These are phyloP conservation scores for Allantophomopsis cytisporea DNA, from an alignment of 2,329 filamentous ascomycete species.

Conservation along the genomic window DNA sequence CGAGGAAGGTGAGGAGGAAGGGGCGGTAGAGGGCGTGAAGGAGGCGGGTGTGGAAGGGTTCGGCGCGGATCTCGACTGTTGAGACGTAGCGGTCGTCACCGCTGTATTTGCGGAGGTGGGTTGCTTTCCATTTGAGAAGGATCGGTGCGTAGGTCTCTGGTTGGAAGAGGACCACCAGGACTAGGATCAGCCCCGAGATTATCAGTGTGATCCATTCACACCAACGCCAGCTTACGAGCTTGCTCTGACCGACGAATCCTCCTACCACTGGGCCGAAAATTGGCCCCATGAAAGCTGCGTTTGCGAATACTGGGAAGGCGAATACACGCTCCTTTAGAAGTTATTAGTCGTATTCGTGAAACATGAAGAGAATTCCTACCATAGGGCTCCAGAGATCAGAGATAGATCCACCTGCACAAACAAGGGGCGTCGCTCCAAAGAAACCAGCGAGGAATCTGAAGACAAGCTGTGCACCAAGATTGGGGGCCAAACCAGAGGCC, in stretches of 20 bases:
- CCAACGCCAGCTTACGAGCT: slow-evolving; percentile 49
- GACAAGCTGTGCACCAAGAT: slow-evolving; percentile 9
- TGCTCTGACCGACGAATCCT: slow-evolving; percentile 46
- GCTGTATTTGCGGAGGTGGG: slow-evolving; percentile 31
- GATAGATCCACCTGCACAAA: slow-evolving; percentile 11
- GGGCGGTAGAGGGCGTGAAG: slow-evolving; percentile 11
- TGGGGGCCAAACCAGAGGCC: slow-evolving; percentile 19
- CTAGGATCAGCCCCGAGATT: slow-evolving; percentile 47
- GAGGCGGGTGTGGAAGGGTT: slow-evolving; percentile 30
- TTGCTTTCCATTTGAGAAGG: slow-evolving; percentile 34
- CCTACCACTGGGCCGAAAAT: slow-evolving; percentile 19
- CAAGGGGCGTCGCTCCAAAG: slow-evolving; percentile 12
- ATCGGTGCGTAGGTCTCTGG: slow-evolving; percentile 46
- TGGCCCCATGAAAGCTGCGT: slow-evolving; percentile 3
- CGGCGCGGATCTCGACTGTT: background rate
- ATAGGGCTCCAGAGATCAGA: slow-evolving; percentile 10
- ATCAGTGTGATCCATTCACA: slow-evolving; percentile 46
- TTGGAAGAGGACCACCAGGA: slow-evolving; percentile 31
- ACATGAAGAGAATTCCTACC: no score
- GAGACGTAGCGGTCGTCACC: slow-evolving; percentile 23
- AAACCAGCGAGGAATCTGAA: slow-evolving; percentile 9
- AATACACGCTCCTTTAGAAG: slow-evolving; percentile 1
- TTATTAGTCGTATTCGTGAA: no score
- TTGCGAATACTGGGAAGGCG: slow-evolving; percentile 2
- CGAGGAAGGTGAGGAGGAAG: slow-evolving; percentile 8